Conservation (phyloP, 2,329 filamentous ascomycete genomes). For the Colletotrichum tropicale region DNA sequence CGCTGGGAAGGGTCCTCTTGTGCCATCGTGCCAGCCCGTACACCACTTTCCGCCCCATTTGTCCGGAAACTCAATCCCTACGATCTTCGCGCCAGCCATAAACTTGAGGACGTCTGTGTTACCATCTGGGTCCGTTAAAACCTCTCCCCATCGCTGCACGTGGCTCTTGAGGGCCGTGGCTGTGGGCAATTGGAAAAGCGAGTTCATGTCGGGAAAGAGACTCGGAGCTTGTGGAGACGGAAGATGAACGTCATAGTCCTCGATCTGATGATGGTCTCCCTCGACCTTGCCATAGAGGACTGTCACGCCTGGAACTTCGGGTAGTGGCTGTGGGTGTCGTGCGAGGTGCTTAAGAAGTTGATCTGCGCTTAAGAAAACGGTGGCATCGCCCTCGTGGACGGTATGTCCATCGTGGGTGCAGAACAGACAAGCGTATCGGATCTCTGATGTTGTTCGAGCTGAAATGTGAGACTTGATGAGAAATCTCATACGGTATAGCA, state of each 20-base stretch:
- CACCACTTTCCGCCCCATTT: slow-evolving; percentile 39
- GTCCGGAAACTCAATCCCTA: slow-evolving; percentile 36
- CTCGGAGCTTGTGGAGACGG: slow-evolving; percentile 28
- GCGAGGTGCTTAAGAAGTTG: slow-evolving; percentile 42
- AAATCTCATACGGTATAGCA: slow-evolving; percentile 43
- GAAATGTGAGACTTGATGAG: slow-evolving; percentile 47
- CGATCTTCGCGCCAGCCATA: slow-evolving; percentile 33
- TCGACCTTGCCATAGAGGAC: slow-evolving; percentile 36
- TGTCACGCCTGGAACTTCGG: slow-evolving; percentile 37
- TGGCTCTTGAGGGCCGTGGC: slow-evolving; percentile 39
- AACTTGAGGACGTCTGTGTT: slow-evolving; percentile 42
- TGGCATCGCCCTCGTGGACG: slow-evolving; percentile 43
- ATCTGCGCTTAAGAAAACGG: slow-evolving; percentile 41
- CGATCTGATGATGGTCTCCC: slow-evolving; percentile 24
- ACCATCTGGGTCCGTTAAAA: slow-evolving; percentile 35
- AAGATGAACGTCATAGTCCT: slow-evolving; percentile 43
- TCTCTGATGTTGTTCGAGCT: slow-evolving; percentile 32
- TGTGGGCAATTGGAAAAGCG: slow-evolving; percentile 29
- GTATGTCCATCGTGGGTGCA: slow-evolving; percentile 38
- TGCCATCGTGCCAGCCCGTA: slow-evolving; percentile 36
- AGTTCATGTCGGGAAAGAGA: slow-evolving; percentile 27
- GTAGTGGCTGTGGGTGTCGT: slow-evolving; percentile 43
- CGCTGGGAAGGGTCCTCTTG: slow-evolving; percentile 29
- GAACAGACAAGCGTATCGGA: slow-evolving; percentile 45
- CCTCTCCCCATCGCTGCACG: slow-evolving; percentile 36